Conservation (phyloP, 495 filamentous ascomycete genomes). For the Lasiosphaeriaceae sp. region DNA sequence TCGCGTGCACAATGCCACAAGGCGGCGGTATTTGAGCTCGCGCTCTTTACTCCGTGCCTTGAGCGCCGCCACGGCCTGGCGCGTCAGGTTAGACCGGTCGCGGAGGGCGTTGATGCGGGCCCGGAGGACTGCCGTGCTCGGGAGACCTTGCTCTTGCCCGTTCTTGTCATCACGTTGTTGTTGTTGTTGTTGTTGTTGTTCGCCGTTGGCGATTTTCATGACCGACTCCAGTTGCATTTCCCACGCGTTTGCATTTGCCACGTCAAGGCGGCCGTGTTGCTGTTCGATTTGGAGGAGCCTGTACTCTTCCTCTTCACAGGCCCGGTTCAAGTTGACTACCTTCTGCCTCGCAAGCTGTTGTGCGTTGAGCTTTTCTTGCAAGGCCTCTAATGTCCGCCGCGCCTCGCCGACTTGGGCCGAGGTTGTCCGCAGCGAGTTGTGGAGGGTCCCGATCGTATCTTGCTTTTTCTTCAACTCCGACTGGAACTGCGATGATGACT, state of each 20-base stretch:
- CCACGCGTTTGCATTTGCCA: slow-evolving; percentile 29
- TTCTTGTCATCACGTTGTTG: slow-evolving; percentile 8
- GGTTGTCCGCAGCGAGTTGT: slow-evolving; percentile 69
- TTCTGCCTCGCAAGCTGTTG: slow-evolving; percentile 43
- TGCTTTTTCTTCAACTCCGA: slow-evolving; percentile 77
- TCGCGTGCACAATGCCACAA: slow-evolving; percentile 66
- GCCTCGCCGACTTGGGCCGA: slow-evolving; percentile 75
- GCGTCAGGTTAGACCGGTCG: slow-evolving; percentile 54
- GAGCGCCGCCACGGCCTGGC: slow-evolving; percentile 52
- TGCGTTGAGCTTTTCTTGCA: slow-evolving; percentile 54
- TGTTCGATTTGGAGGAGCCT: slow-evolving; percentile 36
- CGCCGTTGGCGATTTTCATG: slow-evolving; percentile 13
- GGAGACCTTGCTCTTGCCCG: slow-evolving; percentile 23
- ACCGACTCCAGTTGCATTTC: slow-evolving; percentile 34
- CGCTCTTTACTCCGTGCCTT: slow-evolving; percentile 60
- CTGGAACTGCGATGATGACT: slow-evolving; percentile 70
- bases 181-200: too few relatives aligned
- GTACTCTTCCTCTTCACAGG: slow-evolving; percentile 47
- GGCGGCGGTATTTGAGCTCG: slow-evolving; percentile 64
- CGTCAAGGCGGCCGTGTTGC: slow-evolving; percentile 32
- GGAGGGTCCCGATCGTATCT: slow-evolving; percentile 70
- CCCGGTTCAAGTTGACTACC: slow-evolving; percentile 44
- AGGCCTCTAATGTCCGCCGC: slow-evolving; percentile 61
- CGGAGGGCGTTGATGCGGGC: slow-evolving; percentile 46
- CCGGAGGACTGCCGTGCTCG: slow-evolving; percentile 35